phyloP scores from a whole-genome alignment of 139 green algal genomes.

The Tetraselmis chui region DNA sequence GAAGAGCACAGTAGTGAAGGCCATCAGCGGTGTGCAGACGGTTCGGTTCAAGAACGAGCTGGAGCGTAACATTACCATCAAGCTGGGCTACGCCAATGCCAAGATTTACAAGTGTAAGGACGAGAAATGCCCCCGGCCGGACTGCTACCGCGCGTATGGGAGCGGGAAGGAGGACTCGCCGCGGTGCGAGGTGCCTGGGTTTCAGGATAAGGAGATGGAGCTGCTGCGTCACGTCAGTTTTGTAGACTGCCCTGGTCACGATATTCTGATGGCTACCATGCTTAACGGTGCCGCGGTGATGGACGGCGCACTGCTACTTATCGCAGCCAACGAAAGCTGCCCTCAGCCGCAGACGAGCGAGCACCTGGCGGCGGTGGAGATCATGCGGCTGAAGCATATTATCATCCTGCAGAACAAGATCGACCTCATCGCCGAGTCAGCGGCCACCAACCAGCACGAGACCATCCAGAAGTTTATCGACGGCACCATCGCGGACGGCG shows the following conservation, averaged over 20 bases:
- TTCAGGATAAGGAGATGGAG: slow-evolving; percentile 79
- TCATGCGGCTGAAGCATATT: slow-evolving; percentile 94
- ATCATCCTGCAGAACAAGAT: slow-evolving; percentile 92
- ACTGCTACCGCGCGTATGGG: slow-evolving; percentile 81
- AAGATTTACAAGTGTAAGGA: slow-evolving; percentile 96
- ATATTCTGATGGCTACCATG: slow-evolving; percentile 99
- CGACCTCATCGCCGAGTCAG: slow-evolving; percentile 88
- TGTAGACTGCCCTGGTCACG: slow-evolving; percentile 98
- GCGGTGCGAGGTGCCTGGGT: slow-evolving; percentile 67
- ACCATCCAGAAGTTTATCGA: slow-evolving; percentile 89
- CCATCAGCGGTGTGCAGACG: slow-evolving; percentile 98
- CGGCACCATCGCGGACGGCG: slow-evolving; percentile 92
- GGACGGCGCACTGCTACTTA: slow-evolving; percentile 96
- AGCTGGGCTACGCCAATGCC: slow-evolving; percentile 97
- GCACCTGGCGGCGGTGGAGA: slow-evolving; percentile 97
- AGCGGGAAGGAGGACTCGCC: slow-evolving; percentile 82
- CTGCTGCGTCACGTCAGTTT: slow-evolving; percentile 96
- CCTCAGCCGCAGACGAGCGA: slow-evolving; percentile 96
- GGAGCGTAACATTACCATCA: slow-evolving; percentile 99
- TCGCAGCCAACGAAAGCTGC: slow-evolving; percentile 97
- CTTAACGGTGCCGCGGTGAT: slow-evolving; percentile 99
- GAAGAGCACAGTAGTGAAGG: slow-evolving; percentile 99
- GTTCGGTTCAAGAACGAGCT: slow-evolving; percentile 99
- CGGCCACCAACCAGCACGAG: slow-evolving; percentile 89
- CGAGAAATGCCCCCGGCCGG: slow-evolving; percentile 72